Conservation (phyloP, 2,329 filamentous ascomycete species). For the Neophaeococcomyces aloes region DNA sequence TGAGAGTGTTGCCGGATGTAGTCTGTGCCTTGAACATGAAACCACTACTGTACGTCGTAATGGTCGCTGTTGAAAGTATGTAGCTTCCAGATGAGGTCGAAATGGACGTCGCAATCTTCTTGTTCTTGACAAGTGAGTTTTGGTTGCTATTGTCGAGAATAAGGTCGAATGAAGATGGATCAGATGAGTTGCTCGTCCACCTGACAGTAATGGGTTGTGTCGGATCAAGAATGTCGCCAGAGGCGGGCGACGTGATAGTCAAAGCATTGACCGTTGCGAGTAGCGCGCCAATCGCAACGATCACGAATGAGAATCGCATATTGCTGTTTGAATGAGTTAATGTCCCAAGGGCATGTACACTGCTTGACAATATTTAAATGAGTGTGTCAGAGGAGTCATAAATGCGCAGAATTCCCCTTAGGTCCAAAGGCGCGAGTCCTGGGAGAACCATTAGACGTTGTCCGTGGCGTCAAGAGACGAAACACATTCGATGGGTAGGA, state of each 20-base stretch:
- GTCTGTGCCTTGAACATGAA: not conserved
- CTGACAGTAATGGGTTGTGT: conserved; percentile 17
- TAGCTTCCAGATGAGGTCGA: conserved; percentile 28
- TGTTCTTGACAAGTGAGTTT: conserved; percentile 18
- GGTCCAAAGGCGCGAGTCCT: no score
- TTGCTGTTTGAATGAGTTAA: no score
- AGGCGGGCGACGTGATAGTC: conserved; percentile 13
- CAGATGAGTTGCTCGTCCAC: conserved; percentile 23
- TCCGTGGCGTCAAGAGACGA: no score
- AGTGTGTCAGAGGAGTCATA: no score
- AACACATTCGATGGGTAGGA: no score
- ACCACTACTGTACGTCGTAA: not conserved
- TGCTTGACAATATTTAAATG: no score
- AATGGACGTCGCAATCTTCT: conserved; percentile 28
- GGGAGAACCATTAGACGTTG: no score
- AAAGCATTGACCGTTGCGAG: conserved; percentile 7
- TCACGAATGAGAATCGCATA: no score
- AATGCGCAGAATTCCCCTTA: no score
- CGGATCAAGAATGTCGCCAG: conserved; percentile 10
- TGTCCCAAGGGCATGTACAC: no score
- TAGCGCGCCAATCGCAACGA: not conserved
- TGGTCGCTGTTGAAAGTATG: conserved; percentile 26
- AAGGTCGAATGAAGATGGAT: conserved; percentile 32
- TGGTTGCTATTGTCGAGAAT: conserved; percentile 32
- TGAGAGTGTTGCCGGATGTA: not conserved